phyloP scores from a whole-genome alignment of 2,329 filamentous ascomycete species.

The Talaromyces sp. region DNA sequence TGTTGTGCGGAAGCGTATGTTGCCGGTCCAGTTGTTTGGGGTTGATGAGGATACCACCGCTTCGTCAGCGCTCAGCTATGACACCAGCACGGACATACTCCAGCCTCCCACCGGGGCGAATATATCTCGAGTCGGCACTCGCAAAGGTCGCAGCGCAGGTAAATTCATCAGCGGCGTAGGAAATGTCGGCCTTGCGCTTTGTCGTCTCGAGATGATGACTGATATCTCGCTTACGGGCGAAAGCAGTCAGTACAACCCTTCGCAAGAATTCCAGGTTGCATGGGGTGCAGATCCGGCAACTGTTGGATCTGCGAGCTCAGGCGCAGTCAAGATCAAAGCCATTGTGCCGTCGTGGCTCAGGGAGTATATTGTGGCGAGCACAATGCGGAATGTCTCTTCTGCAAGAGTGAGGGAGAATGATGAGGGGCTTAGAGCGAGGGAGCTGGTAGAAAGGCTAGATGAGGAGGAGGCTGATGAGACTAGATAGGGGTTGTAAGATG shows the following conservation, averaged over 20 bases:
- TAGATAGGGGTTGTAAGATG: neutral
- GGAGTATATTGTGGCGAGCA: constrained; percentile 40
- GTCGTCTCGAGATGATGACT: constrained; percentile 87
- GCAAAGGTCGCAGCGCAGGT: constrained; percentile 67
- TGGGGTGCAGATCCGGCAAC: constrained; percentile 42
- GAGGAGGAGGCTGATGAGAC: constrained; percentile 28
- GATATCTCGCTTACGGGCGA: constrained; percentile 69
- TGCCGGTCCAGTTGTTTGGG: constrained; percentile 73
- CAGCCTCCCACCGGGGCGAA: constrained; percentile 45
- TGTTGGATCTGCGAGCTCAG: constrained; percentile 19
- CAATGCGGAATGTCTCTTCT: constrained; percentile 33
- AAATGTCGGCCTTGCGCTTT: constrained; percentile 82
- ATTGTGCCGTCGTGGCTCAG: constrained; percentile 77
- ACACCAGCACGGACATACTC: constrained; percentile 25
- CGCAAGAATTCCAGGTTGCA: constrained; percentile 60
- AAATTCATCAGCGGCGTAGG: constrained; percentile 77
- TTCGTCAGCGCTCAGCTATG: constrained; percentile 40
- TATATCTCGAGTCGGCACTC: constrained; percentile 50
- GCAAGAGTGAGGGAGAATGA: constrained; percentile 18
- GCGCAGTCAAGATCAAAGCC: constrained; percentile 63
- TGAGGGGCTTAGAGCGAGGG: constrained; percentile 34
- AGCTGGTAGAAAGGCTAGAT: constrained; percentile 36
- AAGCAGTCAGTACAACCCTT: constrained; percentile 56
- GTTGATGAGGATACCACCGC: constrained; percentile 33
- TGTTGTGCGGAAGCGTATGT: constrained; percentile 82